Conservation (phyloP, 371 early-diverging fungal genomes). For the Blakeslea trispora region DNA sequence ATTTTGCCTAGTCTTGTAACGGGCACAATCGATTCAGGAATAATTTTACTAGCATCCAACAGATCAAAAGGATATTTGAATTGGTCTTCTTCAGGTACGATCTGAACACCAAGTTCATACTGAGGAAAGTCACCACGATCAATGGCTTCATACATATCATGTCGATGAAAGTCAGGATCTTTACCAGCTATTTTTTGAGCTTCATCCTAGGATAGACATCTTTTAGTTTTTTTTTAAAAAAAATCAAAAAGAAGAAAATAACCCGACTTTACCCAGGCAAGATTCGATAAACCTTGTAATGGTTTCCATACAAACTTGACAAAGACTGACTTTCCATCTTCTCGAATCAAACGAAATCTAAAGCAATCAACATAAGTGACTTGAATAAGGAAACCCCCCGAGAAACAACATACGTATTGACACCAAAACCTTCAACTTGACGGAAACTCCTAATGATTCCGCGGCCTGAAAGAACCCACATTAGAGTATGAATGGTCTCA, state of each 20-base stretch:
- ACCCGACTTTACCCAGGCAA: constrained; percentile 45
- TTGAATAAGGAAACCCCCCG: no score
- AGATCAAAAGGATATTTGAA: constrained; percentile 53
- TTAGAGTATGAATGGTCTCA: constrained; percentile 47
- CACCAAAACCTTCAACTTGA: constrained; percentile 51
- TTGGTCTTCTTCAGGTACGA: constrained; percentile 45
- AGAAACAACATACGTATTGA: constrained; percentile 41
- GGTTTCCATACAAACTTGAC: constrained; percentile 63
- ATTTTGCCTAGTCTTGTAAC: constrained; percentile 52
- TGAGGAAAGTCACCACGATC: constrained; percentile 53
- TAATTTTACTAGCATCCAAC: constrained; percentile 58
- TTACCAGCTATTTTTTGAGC: constrained; percentile 54
- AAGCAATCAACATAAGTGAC: neutral
- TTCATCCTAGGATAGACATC: constrained; percentile 34
- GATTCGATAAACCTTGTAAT: constrained; percentile 41
- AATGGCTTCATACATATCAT: constrained; percentile 53
- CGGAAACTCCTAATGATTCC: constrained; percentile 46
- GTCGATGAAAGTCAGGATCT: constrained; percentile 55
- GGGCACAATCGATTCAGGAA: constrained; percentile 54
- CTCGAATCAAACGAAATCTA: constrained; percentile 53
- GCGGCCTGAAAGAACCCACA: constrained; percentile 52
- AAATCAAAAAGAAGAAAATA: no score
- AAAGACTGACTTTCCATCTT: constrained; percentile 37
- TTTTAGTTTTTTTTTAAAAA: no score
- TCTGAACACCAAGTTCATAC: constrained; percentile 54